Conservation (phyloP, 1,284 basidiomycete species). For the Sporisorium iseilematis-ciliati region DNA sequence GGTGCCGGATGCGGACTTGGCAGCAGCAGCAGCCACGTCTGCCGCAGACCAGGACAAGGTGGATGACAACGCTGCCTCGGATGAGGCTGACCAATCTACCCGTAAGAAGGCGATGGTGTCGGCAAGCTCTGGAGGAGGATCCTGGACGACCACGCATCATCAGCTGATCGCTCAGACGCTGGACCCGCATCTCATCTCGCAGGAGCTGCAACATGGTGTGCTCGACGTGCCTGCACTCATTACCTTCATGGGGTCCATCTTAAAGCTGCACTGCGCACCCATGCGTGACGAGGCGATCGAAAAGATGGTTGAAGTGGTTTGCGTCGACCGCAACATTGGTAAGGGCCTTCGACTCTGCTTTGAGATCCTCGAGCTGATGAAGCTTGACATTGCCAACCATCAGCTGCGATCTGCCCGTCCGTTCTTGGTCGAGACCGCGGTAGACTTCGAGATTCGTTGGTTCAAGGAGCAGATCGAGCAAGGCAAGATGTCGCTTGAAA, state of each 20-base stretch:
- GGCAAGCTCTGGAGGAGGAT: slow-evolving; percentile 8
- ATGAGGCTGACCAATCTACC: not conserved
- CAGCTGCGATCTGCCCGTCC: slow-evolving; percentile 88
- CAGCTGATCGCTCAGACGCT: slow-evolving; percentile 71
- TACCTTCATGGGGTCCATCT: slow-evolving; percentile 80
- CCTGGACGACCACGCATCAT: slow-evolving; percentile 50
- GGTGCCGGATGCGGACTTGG: slow-evolving; percentile 71
- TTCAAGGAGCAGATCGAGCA: slow-evolving; percentile 77
- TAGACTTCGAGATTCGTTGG: slow-evolving; percentile 82
- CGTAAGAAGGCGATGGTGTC: slow-evolving; percentile 7
- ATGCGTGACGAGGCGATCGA: slow-evolving; percentile 88
- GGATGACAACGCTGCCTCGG: slow-evolving; percentile 2
- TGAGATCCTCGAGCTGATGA: slow-evolving; percentile 93
- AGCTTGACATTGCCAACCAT: slow-evolving; percentile 94
- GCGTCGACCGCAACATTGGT: slow-evolving; percentile 73
- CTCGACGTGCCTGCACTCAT: slow-evolving; percentile 87
- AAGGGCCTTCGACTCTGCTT: slow-evolving; percentile 85
- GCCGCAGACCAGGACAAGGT: slow-evolving; percentile 8
- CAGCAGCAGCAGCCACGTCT: slow-evolving; percentile 1
- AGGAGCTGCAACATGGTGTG: slow-evolving; percentile 81
- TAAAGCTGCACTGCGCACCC: slow-evolving; percentile 91
- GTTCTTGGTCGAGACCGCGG: slow-evolving; percentile 83
- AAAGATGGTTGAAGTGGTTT: slow-evolving; percentile 76
- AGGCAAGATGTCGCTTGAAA: slow-evolving; percentile 73
- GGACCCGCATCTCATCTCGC: slow-evolving; percentile 77